Evolutionary conservation across 805 yeast species (phyloP).

Genomic region (Tanozyma kutaoensis): DNA sequence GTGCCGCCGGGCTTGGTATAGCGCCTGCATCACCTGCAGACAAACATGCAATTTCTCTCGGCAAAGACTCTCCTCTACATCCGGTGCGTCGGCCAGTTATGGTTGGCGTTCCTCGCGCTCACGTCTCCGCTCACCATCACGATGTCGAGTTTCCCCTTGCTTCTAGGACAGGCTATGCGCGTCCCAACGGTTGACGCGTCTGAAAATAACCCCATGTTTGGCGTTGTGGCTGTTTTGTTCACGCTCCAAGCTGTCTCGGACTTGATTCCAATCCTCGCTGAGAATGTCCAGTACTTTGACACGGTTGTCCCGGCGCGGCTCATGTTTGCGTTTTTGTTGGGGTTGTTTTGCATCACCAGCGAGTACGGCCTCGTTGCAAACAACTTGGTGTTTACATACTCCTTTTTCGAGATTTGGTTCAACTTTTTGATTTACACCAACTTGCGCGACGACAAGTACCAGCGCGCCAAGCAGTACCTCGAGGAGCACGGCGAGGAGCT

Average conservation of each 20-base stretch:
- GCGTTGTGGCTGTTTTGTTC: conserved; percentile 35
- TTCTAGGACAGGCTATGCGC: conserved; percentile 49
- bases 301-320: conserved; percentile 48
- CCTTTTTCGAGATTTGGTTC: conserved; percentile 59
- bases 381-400: conserved; percentile 44
- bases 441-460: conserved; percentile 49
- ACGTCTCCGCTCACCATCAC: conserved; percentile 34
- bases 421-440: conserved; percentile 49
- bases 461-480: conserved; percentile 28
- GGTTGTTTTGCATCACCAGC: conserved; percentile 34
- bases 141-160: conserved; percentile 32
- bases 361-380: conserved; percentile 39
- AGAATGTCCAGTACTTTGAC: conserved; percentile 39
- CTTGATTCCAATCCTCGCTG: conserved; percentile 32
- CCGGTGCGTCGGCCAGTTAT: conserved; percentile 31
- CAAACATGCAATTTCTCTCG: conserved; percentile 39
- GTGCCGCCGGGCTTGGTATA: no score
- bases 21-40: no score
- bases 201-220: conserved; percentile 30
- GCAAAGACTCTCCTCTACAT: conserved; percentile 33
- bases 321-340: conserved; percentile 33
- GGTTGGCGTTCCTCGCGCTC: conserved; percentile 30
- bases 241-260: conserved; percentile 35
- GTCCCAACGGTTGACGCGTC: conserved; percentile 20
- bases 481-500: conserved; percentile 25